Conservation (phyloP, 331 rosid species). For the Spiraea crenata region DNA sequence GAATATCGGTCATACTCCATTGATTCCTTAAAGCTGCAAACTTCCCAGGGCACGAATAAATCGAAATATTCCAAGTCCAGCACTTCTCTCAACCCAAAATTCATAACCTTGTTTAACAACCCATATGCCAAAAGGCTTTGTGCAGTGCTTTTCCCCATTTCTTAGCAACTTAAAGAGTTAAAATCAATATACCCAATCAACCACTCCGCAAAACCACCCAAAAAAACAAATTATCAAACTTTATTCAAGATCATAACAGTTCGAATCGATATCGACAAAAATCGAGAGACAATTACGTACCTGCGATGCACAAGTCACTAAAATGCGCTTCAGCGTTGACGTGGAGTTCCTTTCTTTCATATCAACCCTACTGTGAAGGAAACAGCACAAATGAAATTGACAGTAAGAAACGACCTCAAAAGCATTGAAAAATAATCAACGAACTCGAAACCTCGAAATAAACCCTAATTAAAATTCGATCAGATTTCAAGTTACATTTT, state of each 20-base stretch:
- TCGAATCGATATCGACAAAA: background rate
- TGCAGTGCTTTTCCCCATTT: background rate
- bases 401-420: background rate
- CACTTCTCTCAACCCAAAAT: too few species aligned
- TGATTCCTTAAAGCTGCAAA: background rate
- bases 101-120: background rate
- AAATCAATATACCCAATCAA: background rate
- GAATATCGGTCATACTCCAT: background rate
- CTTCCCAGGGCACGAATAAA: background rate
- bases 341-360: slow-evolving; percentile 75
- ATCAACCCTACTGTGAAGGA: slow-evolving; percentile 49
- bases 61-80: background rate
- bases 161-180: background rate
- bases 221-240: background rate
- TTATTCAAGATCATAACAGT: background rate
- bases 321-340: slow-evolving; percentile 65
- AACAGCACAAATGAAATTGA: background rate
- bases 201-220: background rate
- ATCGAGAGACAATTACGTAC: slow-evolving; percentile 31
- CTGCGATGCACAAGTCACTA: slow-evolving; percentile 79
- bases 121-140: background rate
- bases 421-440: background rate
- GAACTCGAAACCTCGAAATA: background rate
- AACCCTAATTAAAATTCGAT: background rate
- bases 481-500: background rate